These are phyloP conservation scores for Penicillium decumbens DNA, from an alignment of 2,329 filamentous ascomycete genomes.

Conservation along the genomic window DNA sequence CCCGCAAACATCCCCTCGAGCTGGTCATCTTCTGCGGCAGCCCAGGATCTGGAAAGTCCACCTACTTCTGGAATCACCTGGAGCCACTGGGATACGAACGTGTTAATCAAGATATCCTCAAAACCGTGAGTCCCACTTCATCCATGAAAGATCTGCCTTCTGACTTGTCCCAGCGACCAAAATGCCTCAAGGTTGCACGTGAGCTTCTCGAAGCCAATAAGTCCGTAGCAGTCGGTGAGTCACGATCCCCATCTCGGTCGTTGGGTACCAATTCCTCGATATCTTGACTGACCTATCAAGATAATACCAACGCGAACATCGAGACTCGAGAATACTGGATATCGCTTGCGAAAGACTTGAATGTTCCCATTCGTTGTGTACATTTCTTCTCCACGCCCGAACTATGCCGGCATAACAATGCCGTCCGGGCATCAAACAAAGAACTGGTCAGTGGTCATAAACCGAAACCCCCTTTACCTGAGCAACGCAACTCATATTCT, in stretches of 20 bases:
- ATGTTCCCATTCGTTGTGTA: constrained; percentile 75
- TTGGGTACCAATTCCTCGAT: constrained; percentile 12
- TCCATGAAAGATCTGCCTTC: neutral
- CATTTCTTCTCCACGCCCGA: constrained; percentile 70
- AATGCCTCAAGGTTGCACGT: constrained; percentile 66
- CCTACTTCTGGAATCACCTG: constrained; percentile 76
- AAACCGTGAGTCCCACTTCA: constrained; percentile 49
- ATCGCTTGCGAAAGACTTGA: constrained; percentile 63
- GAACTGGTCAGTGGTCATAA: constrained; percentile 30
- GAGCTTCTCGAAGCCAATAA: constrained; percentile 60
- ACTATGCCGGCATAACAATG: constrained; percentile 80
- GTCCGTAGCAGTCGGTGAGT: constrained; percentile 73
- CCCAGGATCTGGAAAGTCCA: constrained; percentile 86
- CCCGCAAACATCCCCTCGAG: constrained; percentile 63
- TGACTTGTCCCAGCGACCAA: constrained; percentile 47
- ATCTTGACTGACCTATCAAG: constrained; percentile 46
- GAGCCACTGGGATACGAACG: constrained; percentile 74
- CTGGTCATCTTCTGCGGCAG: constrained; percentile 83
- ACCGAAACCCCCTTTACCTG: neutral
- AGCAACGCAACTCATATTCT: neutral
- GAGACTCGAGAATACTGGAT: constrained; percentile 77
- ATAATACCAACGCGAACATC: constrained; percentile 89
- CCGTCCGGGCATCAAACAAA: constrained; percentile 64
- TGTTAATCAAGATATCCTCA: constrained; percentile 85
- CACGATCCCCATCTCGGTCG: neutral